phyloP scores from a whole-genome alignment of 441 rosid genomes.

The Pelargonium citronellum region DNA sequence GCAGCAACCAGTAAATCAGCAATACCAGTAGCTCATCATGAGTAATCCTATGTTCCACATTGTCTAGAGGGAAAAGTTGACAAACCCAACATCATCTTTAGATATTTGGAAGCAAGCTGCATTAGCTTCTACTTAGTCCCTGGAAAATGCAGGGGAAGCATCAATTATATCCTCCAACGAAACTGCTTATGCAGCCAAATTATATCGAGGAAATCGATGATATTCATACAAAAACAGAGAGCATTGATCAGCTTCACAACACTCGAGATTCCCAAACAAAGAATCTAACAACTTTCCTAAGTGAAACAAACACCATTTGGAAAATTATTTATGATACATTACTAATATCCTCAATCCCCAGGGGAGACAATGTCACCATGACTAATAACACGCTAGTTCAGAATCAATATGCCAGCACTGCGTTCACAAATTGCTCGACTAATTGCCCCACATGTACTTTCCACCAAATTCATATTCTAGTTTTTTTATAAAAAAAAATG shows the following conservation, averaged over 20 bases:
- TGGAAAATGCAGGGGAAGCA: slow-evolving; percentile 42
- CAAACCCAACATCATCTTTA: slow-evolving; percentile 32
- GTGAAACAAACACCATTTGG: too few species aligned
- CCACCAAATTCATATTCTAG: background rate
- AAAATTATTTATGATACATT: too few species aligned
- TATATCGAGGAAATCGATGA: slow-evolving; percentile 9
- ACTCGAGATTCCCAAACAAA: slow-evolving; percentile 8
- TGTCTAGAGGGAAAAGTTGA: slow-evolving; percentile 25
- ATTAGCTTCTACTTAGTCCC: slow-evolving; percentile 33
- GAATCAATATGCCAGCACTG: background rate
- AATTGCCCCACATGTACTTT: background rate
- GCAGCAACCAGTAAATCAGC: slow-evolving; percentile 21
- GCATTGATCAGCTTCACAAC: slow-evolving; percentile 7
- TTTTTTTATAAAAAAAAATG: background rate
- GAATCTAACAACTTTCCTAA: background rate
- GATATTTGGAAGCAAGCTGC: slow-evolving; percentile 27
- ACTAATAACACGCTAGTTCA: slow-evolving; percentile 4
- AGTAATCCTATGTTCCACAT: slow-evolving; percentile 19
- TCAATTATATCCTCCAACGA: slow-evolving; percentile 31
- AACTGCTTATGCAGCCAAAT: slow-evolving; percentile 22
- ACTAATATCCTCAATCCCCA: background rate
- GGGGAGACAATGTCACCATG: background rate
- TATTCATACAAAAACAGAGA: slow-evolving; percentile 14
- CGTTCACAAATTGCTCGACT: too few species aligned
- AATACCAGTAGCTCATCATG: slow-evolving; percentile 17